These are phyloP conservation scores for Exophiala mesophila DNA, from an alignment of 2,329 filamentous ascomycete genomes.

Conservation along the genomic window DNA sequence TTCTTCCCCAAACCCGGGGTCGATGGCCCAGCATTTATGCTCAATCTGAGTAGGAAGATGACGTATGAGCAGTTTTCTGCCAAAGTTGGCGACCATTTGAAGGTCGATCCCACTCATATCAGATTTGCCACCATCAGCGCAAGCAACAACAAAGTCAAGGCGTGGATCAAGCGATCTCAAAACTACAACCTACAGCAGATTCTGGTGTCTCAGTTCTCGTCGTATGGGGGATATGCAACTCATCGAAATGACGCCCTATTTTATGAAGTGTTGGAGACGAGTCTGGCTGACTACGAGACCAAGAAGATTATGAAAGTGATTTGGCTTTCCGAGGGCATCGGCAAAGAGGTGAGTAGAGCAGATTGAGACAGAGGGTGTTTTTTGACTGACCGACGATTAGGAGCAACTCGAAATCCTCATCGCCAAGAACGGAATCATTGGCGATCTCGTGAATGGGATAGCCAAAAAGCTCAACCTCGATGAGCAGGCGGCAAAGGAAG, in stretches of 20 bases:
- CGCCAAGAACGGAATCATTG: constrained; percentile 74
- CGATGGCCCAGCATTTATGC: constrained; percentile 62
- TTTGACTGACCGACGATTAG: constrained; percentile 38
- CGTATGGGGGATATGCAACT: constrained; percentile 61
- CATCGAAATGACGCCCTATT: constrained; percentile 75
- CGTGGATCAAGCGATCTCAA: constrained; percentile 68
- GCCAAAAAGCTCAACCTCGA: constrained; percentile 75
- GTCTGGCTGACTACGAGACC: constrained; percentile 83
- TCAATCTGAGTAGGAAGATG: constrained; percentile 82
- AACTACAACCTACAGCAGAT: constrained; percentile 71
- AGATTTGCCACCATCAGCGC: constrained; percentile 85
- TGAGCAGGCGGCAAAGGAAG: constrained; percentile 66
- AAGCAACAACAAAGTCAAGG: constrained; percentile 70
- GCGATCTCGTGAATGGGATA: constrained; percentile 70
- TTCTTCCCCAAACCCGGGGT: constrained; percentile 60
- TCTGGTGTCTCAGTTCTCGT: constrained; percentile 67
- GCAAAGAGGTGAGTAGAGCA: constrained; percentile 67
- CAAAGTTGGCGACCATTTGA: constrained; percentile 73
- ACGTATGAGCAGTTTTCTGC: constrained; percentile 81
- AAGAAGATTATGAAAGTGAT: constrained; percentile 81
- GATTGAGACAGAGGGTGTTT: too few species aligned
- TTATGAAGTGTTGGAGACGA: constrained; percentile 93
- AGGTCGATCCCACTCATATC: constrained; percentile 76
- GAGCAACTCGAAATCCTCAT: constrained; percentile 79
- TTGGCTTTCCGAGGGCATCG: constrained; percentile 83